Evolutionary conservation across 2,329 filamentous ascomycete species (phyloP).

Genomic region (Aspergillus latus): DNA sequence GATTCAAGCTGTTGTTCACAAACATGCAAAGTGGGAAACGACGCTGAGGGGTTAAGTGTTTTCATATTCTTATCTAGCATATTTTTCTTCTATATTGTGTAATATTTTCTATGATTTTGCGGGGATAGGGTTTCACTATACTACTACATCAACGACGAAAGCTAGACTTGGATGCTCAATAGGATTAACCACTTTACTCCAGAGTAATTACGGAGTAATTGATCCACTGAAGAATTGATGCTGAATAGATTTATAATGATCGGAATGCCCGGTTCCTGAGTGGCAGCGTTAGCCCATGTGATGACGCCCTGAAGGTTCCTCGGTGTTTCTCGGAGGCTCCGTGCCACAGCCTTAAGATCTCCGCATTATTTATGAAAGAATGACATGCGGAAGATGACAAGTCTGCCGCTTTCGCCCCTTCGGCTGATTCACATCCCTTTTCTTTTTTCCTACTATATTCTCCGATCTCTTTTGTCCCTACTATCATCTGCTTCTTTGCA

Average conservation of each 20-base stretch:
- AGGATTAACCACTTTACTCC: no score
- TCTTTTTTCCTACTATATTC: neutral
- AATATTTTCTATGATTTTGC: conserved; percentile 14
- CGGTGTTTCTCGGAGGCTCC: conserved; percentile 14
- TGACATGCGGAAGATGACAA: conserved; percentile 9
- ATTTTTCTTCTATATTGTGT: conserved; percentile 18
- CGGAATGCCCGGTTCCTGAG: conserved; percentile 6
- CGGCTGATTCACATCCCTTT: neutral
- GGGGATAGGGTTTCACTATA: conserved; percentile 2
- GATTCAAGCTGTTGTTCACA: conserved; percentile 83
- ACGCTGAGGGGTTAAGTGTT: conserved; percentile 20
- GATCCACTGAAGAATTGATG: no score
- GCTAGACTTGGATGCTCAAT: no score
- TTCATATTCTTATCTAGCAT: conserved; percentile 16
- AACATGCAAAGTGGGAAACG: conserved; percentile 55
- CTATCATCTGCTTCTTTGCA: neutral
- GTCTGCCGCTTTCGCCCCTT: neutral
- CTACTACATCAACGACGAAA: neutral
- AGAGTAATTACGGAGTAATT: no score
- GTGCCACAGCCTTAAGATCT: neutral
- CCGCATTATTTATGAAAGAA: conserved; percentile 7
- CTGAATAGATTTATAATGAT: no score
- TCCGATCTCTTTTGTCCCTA: neutral
- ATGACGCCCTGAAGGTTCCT: conserved; percentile 6
- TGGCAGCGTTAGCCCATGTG: conserved; percentile 6